A percentile compares a stretch with the other conserved stretches of the same genome.
Evolutionary conservation across 495 filamentous ascomycete species (phyloP).

Genomic region (Penicillium malachiteum): DNA sequence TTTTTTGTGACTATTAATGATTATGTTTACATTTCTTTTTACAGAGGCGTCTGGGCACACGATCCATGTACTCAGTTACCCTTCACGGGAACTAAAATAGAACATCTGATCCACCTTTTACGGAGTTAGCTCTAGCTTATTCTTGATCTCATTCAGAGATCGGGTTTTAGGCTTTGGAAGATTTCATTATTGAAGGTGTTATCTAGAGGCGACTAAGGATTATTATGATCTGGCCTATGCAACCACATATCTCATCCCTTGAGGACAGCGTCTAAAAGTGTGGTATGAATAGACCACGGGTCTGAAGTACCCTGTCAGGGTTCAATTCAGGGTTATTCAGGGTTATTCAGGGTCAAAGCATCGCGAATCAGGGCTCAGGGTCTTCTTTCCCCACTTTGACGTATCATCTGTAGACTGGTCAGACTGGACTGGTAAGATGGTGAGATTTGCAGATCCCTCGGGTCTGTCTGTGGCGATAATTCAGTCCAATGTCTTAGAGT

Average conservation of each 20-base stretch:
- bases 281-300: neutral
- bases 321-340: neutral
- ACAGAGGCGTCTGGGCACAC: too few relatives aligned
- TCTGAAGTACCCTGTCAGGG: slow-evolving; percentile 14
- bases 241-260: slow-evolving; percentile 24
- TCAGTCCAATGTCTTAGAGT: too few relatives aligned
- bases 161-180: neutral
- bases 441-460: too few relatives aligned
- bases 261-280: neutral
- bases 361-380: slow-evolving; percentile 1
- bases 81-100: slow-evolving; percentile 26
- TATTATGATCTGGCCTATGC: too few relatives aligned
- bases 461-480: too few relatives aligned
- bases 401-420: too few relatives aligned
- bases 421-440: too few relatives aligned
- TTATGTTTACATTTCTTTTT: too few relatives aligned
- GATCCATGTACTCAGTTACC: slow-evolving; percentile 1
- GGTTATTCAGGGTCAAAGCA: neutral
- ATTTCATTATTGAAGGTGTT: too few relatives aligned
- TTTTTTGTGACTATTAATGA: too few relatives aligned
- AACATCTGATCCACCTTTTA: slow-evolving; percentile 13
- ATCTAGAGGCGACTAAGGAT: too few relatives aligned
- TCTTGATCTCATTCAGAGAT: neutral
- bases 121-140: neutral
- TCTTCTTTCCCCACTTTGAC: neutral